Conservation (phyloP, 2,329 filamentous ascomycete species). For the Colletotrichum sp. region DNA sequence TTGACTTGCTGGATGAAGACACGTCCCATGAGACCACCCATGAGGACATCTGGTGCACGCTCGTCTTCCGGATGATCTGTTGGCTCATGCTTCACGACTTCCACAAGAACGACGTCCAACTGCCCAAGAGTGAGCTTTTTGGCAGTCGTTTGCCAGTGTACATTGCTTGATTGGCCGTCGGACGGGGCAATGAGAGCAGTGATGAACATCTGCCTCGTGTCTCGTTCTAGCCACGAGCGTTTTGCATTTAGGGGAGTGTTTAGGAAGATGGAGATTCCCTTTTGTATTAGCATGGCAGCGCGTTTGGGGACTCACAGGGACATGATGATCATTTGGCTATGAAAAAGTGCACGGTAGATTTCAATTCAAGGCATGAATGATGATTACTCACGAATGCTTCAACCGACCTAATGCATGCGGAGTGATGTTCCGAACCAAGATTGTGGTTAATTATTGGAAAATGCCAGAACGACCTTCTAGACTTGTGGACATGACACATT, state of each 20-base stretch:
- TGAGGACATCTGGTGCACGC: slow-evolving; percentile 55
- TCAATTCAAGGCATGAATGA: background rate
- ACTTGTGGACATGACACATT: background rate
- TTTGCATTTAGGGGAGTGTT: too few relatives aligned
- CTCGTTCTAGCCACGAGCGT: too few relatives aligned
- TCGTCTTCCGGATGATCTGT: slow-evolving; percentile 63
- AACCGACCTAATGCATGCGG: background rate
- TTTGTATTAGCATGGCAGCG: too few relatives aligned
- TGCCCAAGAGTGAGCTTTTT: slow-evolving; percentile 54
- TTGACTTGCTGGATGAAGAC: too few relatives aligned
- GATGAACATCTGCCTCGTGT: too few relatives aligned
- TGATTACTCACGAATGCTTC: background rate
- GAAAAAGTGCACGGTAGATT: background rate
- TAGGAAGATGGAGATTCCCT: too few relatives aligned
- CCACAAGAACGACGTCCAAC: slow-evolving; percentile 56
- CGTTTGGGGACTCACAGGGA: background rate
- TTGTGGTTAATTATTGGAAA: background rate
- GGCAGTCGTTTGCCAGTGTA: slow-evolving; percentile 63
- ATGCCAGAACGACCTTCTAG: background rate
- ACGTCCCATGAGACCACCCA: too few relatives aligned
- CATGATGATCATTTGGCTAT: background rate
- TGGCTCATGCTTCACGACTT: slow-evolving; percentile 65
- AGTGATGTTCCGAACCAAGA: background rate
- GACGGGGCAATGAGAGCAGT: too few relatives aligned
- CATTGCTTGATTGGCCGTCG: slow-evolving; percentile 22